Base-by-base conservation (phyloP, 2,329 filamentous ascomycete genomes). In the Cyphellophora europaea region DNA sequence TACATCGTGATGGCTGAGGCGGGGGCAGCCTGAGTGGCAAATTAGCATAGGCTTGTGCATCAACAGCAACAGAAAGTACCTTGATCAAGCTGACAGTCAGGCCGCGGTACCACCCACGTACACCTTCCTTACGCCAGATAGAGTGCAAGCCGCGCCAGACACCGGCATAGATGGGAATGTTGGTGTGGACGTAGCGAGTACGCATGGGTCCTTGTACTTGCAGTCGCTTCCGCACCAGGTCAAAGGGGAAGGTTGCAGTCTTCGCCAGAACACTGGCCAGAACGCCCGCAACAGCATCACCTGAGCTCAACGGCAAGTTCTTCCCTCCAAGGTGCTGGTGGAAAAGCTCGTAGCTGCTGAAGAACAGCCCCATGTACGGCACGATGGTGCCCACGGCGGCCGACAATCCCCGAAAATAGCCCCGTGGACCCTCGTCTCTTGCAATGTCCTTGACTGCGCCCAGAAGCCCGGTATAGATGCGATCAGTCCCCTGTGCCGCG, bases 281-380 rank as follows among this genome's bases (percentile, higher is more conserved):
- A 3, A 91, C 69, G 5, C 91, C 91, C 1, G 89, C 84, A 1
- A 79, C 72, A 0, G 89, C 91, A 58, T 96, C 87, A 2, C 82
- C 82, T 11, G 79, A 79, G 13, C 87, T 84, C 56, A 81, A 79
- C 0, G 79, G 79, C 46, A 83, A 55, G 6, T 71, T 56, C 12
- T 77, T 49, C 5, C 53, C 52, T 5, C 66, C 65, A 30, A 89
- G 57, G 1, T 71, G 72, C 5, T 74, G 55, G 5, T 83, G 70
- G 33, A 93, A 63, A 6, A 71, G 68, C 59, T 98, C 91, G 62
- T 96, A 98, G 27, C 77, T 73, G 19, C 83, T 74, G 61, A 98
- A 98, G 65, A 98, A 96, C 2, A 94, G 69, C 11, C 91, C 91
- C 91, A 98, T 98, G 57, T 89, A 93, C 2, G 91, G 91, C 6